phyloP scores from a whole-genome alignment of 2,329 filamentous ascomycete species.

The Trichoderma brevicompactum region DNA sequence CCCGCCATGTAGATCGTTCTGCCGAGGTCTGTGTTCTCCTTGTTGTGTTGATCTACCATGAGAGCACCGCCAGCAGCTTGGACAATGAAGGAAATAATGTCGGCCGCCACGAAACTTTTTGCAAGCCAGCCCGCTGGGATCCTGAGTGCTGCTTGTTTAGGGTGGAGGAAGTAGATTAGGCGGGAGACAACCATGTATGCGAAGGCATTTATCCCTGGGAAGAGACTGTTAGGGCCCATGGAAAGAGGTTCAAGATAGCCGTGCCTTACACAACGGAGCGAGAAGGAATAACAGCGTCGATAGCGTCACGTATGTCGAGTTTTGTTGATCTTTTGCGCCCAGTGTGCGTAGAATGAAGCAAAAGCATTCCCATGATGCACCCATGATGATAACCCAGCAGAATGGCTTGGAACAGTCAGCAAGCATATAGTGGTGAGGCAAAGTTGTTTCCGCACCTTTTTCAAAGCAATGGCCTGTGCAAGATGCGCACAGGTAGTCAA shows the following conservation, averaged over 20 bases:
- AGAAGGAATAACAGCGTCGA: conserved; percentile 47
- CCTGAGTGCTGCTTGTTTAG: conserved; percentile 44
- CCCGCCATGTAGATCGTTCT: conserved; percentile 47
- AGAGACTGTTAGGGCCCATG: conserved; percentile 15
- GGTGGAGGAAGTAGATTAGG: conserved; percentile 46
- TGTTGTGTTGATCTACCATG: conserved; percentile 37
- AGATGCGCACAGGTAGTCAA: conserved; percentile 38
- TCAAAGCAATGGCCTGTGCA: conserved; percentile 38
- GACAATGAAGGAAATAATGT: conserved; percentile 53
- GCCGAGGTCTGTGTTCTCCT: conserved; percentile 41
- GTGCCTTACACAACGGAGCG: conserved; percentile 45
- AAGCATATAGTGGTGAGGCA: background rate
- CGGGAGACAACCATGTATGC: conserved; percentile 51
- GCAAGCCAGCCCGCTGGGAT: conserved; percentile 46
- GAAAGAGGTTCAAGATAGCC: background rate
- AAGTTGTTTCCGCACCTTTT: conserved; percentile 35
- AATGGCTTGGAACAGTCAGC: conserved; percentile 30
- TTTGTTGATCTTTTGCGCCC: conserved; percentile 46
- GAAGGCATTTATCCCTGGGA: conserved; percentile 49
- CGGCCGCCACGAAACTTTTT: conserved; percentile 52
- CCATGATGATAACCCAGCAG: conserved; percentile 49
- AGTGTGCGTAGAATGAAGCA: conserved; percentile 46
- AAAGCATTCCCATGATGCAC: conserved; percentile 44
- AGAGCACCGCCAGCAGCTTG: conserved; percentile 49
- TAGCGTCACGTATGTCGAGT: conserved; percentile 38